Conservation (phyloP, 192 early-diverging fungal species). For the Coemansia sp. region DNA sequence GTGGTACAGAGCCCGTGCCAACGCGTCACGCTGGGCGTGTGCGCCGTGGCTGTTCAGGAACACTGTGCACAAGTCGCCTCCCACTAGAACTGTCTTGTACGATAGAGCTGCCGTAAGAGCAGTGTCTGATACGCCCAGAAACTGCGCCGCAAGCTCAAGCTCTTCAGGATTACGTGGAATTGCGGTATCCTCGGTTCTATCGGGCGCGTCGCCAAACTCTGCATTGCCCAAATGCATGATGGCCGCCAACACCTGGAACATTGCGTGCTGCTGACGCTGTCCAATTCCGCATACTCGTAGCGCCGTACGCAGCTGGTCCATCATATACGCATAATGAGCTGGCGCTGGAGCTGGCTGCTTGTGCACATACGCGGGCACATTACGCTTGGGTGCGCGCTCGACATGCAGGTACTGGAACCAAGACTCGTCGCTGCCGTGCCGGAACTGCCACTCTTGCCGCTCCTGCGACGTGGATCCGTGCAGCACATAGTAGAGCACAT, state of each 20-base stretch:
- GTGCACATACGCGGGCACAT: slow-evolving; percentile 1
- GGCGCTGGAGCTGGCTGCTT: slow-evolving; percentile 52
- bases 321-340: slow-evolving; percentile 40
- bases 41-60: slow-evolving; percentile 82
- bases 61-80: slow-evolving; percentile 85
- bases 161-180: slow-evolving; percentile 72
- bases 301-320: slow-evolving; percentile 65
- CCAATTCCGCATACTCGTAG: slow-evolving; percentile 65
- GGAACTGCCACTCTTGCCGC: slow-evolving; percentile 60
- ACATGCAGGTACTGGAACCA: slow-evolving; percentile 56
- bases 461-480: slow-evolving; percentile 77
- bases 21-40: slow-evolving; percentile 71
- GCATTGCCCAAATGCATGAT: slow-evolving; percentile 90
- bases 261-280: slow-evolving; percentile 66
- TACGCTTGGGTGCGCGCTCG: slow-evolving; percentile 9
- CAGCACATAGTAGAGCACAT: slow-evolving; percentile 83
- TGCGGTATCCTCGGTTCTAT: slow-evolving; percentile 70
- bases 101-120: slow-evolving; percentile 74
- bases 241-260: slow-evolving; percentile 84
- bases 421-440: slow-evolving; percentile 54
- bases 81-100: slow-evolving; percentile 80
- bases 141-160: slow-evolving; percentile 69
- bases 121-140: slow-evolving; percentile 67
- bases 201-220: slow-evolving; percentile 68
- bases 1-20: slow-evolving; percentile 83